A percentile compares a stretch with the other conserved stretches of the same genome.
Conservation (phyloP, 2,329 filamentous ascomycete species). For the Colletotrichum sp. region DNA sequence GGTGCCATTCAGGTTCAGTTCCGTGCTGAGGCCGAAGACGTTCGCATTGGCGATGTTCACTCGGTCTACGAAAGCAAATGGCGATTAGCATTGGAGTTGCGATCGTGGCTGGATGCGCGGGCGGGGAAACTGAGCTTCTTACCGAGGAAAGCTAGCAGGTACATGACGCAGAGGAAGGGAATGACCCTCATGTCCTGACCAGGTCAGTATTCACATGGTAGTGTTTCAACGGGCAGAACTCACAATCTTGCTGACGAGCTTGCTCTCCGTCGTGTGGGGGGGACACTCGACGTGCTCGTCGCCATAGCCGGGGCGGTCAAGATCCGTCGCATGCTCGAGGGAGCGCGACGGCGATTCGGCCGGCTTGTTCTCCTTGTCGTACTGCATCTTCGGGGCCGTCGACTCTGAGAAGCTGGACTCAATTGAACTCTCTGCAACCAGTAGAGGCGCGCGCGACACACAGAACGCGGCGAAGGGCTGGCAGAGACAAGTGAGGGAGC, state of each 20-base stretch:
- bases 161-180: conserved; percentile 76
- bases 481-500: background rate
- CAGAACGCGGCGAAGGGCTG: background rate
- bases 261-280: conserved; percentile 64
- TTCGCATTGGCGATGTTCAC: conserved; percentile 84
- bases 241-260: conserved; percentile 71
- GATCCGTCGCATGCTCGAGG: conserved; percentile 12
- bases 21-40: conserved; percentile 67
- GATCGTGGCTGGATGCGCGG: background rate
- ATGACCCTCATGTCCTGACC: conserved; percentile 65
- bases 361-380: conserved; percentile 8
- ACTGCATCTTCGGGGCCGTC: background rate
- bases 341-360: conserved; percentile 9
- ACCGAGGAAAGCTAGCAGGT: conserved; percentile 72
- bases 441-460: background rate
- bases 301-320: background rate
- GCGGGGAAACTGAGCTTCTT: conserved; percentile 10
- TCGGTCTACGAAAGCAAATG: conserved; percentile 47
- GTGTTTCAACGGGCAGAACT: background rate
- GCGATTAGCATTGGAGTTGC: background rate
- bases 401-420: background rate
- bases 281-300: conserved; percentile 41
- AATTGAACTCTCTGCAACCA: background rate
- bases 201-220: background rate
- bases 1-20: conserved; percentile 62